Conservation (phyloP, 192 early-diverging fungal species). For the Entomortierella parvispora region DNA sequence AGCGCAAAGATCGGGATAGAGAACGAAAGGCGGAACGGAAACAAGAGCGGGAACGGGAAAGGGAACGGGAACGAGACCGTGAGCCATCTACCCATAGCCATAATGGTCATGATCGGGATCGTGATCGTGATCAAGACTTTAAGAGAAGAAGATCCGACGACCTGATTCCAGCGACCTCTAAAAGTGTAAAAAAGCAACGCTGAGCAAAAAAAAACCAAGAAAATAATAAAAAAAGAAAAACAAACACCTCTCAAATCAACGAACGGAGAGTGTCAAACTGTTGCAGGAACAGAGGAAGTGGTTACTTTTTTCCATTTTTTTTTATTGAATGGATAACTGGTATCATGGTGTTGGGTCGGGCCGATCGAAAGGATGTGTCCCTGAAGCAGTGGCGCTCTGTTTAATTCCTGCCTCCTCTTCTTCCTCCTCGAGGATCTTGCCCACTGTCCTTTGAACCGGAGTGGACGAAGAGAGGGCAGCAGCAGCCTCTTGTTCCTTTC, state of each 20-base stretch:
- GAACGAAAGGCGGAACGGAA: neutral
- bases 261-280: no score
- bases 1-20: neutral
- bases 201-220: neutral
- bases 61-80: conserved; percentile 10
- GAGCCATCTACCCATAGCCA: neutral
- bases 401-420: conserved; percentile 17
- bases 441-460: neutral
- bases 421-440: conserved; percentile 21
- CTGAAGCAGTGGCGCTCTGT: neutral
- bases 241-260: no score
- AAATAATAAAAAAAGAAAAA: neutral
- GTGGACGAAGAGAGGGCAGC: neutral
- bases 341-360: no score
- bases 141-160: neutral
- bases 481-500: conserved; percentile 2
- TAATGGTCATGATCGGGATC: neutral
- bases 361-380: no score
- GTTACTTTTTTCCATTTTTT: neutral
- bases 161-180: neutral
- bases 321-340: neutral
- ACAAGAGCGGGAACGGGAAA: neutral
- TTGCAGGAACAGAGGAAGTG: no score
- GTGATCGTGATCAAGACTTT: conserved; percentile 1
- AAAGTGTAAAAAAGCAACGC: conserved; percentile 28